Evolutionary conservation across 2,329 filamentous ascomycete species (phyloP).

Genomic region (Microsporum canis): DNA sequence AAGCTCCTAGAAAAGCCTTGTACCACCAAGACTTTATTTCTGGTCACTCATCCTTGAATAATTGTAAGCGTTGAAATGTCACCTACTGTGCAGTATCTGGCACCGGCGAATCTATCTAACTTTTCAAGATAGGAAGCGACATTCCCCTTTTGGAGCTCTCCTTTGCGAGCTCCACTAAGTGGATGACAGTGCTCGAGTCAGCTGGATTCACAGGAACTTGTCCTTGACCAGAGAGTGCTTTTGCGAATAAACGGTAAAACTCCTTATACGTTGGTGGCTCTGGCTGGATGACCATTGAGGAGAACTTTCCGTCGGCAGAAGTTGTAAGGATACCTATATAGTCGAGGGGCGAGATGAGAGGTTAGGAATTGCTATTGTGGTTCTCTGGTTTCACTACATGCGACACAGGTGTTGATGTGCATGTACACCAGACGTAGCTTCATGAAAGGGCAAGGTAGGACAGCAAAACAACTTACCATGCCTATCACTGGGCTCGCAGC

Average conservation of each 20-base stretch:
- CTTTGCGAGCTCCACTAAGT: conserved; percentile 45
- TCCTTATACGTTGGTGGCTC: conserved; percentile 41
- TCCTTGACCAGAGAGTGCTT: conserved; percentile 42
- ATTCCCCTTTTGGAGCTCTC: conserved; percentile 43
- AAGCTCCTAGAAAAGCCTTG: too few relatives aligned
- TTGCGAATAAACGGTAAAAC: conserved; percentile 50
- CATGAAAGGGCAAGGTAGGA: not conserved
- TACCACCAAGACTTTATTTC: too few relatives aligned
- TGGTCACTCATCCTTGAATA: too few relatives aligned
- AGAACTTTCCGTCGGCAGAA: conserved; percentile 37
- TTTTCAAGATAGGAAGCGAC: conserved; percentile 32
- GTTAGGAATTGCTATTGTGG: not conserved
- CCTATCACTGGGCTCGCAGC: conserved; percentile 48
- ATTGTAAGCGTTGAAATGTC: too few relatives aligned
- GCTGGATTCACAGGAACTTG: conserved; percentile 44
- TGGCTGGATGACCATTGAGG: conserved; percentile 44
- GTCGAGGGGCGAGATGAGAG: not conserved
- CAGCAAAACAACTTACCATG: conserved; percentile 36
- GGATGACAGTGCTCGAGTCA: conserved; percentile 44
- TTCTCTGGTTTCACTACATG: not conserved
- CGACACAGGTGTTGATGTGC: not conserved
- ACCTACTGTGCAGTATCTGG: too few relatives aligned
- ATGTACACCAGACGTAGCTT: not conserved
- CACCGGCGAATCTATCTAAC: not conserved
- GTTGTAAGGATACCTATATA: conserved; percentile 40